Percentiles rank a stretch among this genome's conserved stretches.
These are phyloP conservation scores for Triglochin maritima DNA, from an alignment of 106 monocot genomes.

Conservation along the genomic window DNA sequence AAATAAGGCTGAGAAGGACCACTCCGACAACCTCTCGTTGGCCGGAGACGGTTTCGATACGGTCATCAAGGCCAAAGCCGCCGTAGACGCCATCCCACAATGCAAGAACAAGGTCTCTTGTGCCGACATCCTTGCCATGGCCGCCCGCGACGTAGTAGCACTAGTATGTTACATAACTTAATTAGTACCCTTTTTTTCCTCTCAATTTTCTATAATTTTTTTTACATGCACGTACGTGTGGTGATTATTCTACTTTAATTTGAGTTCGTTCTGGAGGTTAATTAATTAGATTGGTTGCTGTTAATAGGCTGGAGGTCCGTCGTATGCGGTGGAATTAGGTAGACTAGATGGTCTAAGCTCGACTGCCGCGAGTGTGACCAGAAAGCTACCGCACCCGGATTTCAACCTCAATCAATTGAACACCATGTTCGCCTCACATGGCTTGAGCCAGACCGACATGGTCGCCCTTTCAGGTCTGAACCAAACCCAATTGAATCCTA, in stretches of 20 bases:
- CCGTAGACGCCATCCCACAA: constrained; percentile 67
- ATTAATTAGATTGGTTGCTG: background rate
- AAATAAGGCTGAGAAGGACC: constrained; percentile 85
- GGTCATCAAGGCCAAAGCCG: constrained; percentile 80
- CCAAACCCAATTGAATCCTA: background rate
- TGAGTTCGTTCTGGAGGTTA: too few relatives aligned
- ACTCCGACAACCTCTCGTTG: constrained; percentile 66
- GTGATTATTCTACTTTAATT: too few relatives aligned
- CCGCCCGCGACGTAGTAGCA: constrained; percentile 59
- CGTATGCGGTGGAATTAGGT: constrained; percentile 76
- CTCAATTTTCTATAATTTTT: too few relatives aligned
- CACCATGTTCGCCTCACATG: constrained; percentile 39
- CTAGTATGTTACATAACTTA: constrained; percentile 27
- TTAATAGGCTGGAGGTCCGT: constrained; percentile 60
- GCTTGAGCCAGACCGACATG: constrained; percentile 65
- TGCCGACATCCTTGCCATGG: constrained; percentile 85
- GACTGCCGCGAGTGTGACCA: constrained; percentile 54
- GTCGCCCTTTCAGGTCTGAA: constrained; percentile 71
- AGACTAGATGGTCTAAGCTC: constrained; percentile 76
- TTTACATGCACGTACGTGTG: too few relatives aligned
- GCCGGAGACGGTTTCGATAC: constrained; percentile 91
- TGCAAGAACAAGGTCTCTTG: constrained; percentile 91
- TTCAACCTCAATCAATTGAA: constrained; percentile 56
- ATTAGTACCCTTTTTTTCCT: too few relatives aligned
- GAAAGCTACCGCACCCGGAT: constrained; percentile 50